phyloP scores from a whole-genome alignment of 495 filamentous ascomycete genomes.

The Tuber umbilicatum region DNA sequence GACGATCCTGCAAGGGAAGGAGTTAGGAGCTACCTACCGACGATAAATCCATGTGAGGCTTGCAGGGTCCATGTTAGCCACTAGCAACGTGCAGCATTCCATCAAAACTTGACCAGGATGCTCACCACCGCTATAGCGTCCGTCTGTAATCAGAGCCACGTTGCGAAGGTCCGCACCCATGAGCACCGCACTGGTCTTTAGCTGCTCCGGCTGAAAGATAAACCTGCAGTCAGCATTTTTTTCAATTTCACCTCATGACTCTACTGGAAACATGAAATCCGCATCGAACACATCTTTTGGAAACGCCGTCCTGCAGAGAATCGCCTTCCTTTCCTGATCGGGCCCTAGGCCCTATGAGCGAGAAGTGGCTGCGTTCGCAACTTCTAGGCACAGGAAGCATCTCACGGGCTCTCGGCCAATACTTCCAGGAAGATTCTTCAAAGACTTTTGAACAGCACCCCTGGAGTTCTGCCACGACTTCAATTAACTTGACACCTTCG shows the following conservation, averaged over 20 bases:
- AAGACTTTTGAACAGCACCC: constrained; percentile 23
- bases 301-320: constrained; percentile 20
- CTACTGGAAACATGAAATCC: constrained; percentile 32
- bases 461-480: constrained; percentile 34
- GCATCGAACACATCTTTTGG: constrained; percentile 34
- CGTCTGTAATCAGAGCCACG: constrained; percentile 89
- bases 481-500: constrained; percentile 28
- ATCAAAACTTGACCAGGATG: constrained; percentile 15
- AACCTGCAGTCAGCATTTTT: constrained; percentile 36
- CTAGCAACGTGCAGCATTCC: constrained; percentile 23
- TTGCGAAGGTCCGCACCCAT: constrained; percentile 89
- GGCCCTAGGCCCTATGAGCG: not conserved
- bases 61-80: constrained; percentile 24
- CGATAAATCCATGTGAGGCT: constrained; percentile 91
- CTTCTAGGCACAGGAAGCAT: constrained; percentile 9
- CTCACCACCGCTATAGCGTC: constrained; percentile 67
- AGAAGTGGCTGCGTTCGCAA: constrained; percentile 13
- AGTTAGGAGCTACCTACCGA: constrained; percentile 46
- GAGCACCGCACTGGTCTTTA: constrained; percentile 78
- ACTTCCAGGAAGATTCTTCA: constrained; percentile 17
- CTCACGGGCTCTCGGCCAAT: constrained; percentile 27
- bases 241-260: constrained; percentile 35
- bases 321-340: not conserved
- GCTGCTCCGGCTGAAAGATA: constrained; percentile 65
- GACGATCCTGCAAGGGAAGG: constrained; percentile 36